These are phyloP conservation scores for Cymbidium sinense DNA, from an alignment of 106 monocot species.

Conservation along the genomic window DNA sequence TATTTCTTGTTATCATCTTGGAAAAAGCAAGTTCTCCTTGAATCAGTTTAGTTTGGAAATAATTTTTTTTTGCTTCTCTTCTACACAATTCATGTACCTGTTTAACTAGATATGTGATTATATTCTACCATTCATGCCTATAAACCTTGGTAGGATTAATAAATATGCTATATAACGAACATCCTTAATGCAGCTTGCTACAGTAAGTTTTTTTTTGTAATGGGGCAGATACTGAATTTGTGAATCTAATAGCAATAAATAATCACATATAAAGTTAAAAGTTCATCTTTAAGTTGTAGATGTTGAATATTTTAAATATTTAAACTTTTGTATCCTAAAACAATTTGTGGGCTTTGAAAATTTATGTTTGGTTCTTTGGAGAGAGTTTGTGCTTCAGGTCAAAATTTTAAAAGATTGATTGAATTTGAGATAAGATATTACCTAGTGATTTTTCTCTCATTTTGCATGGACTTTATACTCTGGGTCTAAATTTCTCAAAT, in stretches of 20 bases:
- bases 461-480: too few relatives aligned
- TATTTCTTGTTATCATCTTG: conserved; percentile 1
- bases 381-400: too few relatives aligned
- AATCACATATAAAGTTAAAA: neutral
- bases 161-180: neutral
- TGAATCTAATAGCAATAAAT: neutral
- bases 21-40: neutral
- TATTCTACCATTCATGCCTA: neutral
- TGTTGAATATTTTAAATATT: neutral
- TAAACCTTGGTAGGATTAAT: neutral
- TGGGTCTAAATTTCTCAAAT: too few relatives aligned
- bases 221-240: neutral
- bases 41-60: neutral
- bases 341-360: too few relatives aligned
- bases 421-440: too few relatives aligned
- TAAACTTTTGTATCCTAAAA: neutral
- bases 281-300: neutral
- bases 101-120: neutral
- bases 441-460: too few relatives aligned
- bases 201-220: neutral
- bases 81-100: neutral
- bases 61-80: neutral
- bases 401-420: too few relatives aligned
- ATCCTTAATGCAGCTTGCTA: neutral
- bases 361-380: too few relatives aligned